Evolutionary conservation across 768 basidiomycete genomes (phyloP).

Genomic region (Tricholoma saponaceum): DNA sequence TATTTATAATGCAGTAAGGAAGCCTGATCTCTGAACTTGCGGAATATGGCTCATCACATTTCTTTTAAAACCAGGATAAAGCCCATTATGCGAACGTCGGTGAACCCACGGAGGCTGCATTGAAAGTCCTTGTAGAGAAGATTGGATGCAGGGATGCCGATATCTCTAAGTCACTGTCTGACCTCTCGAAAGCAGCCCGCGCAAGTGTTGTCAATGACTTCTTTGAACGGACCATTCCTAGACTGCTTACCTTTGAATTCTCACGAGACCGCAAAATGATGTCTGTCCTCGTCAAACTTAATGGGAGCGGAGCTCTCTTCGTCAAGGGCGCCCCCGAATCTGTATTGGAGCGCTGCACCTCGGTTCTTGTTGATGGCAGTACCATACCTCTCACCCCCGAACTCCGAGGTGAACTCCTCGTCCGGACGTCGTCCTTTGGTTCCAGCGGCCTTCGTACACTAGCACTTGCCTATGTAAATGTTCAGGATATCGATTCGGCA

Average conservation of each 20-base stretch:
- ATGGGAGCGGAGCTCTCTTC: constrained; percentile 72
- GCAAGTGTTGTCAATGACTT: constrained; percentile 83
- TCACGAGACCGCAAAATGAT: constrained; percentile 98
- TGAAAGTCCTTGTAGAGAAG: constrained; percentile 95
- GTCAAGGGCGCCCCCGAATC: constrained; percentile 98
- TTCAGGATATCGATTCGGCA: constrained; percentile 66
- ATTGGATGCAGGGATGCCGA: constrained; percentile 69
- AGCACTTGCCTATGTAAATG: constrained; percentile 84
- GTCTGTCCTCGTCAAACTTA: constrained; percentile 85
- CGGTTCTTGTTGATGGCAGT: constrained; percentile 61
- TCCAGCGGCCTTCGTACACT: constrained; percentile 83
- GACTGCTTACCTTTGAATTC: constrained; percentile 95
- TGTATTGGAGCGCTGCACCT: constrained; percentile 84
- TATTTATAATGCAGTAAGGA: constrained; percentile 69
- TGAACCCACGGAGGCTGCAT: constrained; percentile 95
- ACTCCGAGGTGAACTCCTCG: constrained; percentile 57
- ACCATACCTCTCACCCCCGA: constrained; percentile 60
- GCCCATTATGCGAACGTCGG: constrained; percentile 78
- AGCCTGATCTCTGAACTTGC: background rate
- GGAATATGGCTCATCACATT: background rate
- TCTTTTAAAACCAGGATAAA: constrained; percentile 63
- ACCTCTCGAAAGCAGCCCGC: constrained; percentile 55
- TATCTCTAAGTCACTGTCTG: constrained; percentile 50
- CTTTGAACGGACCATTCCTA: constrained; percentile 70
- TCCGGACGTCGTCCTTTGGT: constrained; percentile 71